A percentile compares a stretch with the other conserved stretches of the same genome.
Conservation (phyloP, 169 alveolate genomes). For the Sarcocystis neurona region DNA sequence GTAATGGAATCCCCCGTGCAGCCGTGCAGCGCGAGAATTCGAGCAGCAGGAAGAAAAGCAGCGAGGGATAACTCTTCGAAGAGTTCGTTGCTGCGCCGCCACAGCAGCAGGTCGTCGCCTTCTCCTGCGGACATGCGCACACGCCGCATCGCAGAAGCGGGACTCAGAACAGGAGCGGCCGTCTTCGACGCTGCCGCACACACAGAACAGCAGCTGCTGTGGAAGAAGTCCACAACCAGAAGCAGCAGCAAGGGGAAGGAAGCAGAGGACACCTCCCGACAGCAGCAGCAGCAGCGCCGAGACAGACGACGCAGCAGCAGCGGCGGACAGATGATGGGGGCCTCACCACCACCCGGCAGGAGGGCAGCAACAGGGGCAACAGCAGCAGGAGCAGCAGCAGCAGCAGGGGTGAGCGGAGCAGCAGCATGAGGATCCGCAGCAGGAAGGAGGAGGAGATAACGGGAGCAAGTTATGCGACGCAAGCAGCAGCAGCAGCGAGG, state of each 20-base stretch:
- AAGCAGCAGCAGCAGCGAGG: no score
- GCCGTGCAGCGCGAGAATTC: conserved; percentile 31
- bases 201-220: background rate
- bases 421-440: no score
- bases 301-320: background rate
- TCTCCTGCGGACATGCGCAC: background rate
- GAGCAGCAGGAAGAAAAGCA: conserved; percentile 11
- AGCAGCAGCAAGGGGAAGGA: background rate
- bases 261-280: background rate
- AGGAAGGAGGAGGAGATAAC: no score
- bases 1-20: conserved; percentile 29
- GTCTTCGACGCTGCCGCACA: background rate
- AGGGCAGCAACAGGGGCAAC: no score
- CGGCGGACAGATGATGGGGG: no score
- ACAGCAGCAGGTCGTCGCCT: background rate
- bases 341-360: no score
- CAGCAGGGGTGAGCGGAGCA: no score
- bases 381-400: no score
- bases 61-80: conserved; percentile 37
- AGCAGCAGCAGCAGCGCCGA: background rate
- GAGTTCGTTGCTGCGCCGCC: conserved; percentile 22
- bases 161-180: background rate
- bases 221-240: background rate
- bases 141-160: background rate
- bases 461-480: no score